Conservation (phyloP, 305 asterid genomes). For the Plantago lanceolata region DNA sequence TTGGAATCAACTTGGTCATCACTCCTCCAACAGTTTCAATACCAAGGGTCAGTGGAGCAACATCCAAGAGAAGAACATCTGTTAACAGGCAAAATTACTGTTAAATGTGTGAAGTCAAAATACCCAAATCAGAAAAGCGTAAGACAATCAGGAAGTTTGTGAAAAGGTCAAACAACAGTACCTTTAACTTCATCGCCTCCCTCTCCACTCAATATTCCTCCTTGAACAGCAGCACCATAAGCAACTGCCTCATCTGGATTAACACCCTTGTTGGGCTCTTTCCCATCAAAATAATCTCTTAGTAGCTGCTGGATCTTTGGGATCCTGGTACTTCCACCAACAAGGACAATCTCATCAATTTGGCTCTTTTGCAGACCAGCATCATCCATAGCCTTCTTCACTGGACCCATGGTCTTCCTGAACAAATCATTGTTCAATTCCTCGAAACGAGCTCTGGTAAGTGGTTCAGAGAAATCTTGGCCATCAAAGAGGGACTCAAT, state of each 20-base stretch:
- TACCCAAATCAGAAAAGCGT: background rate
- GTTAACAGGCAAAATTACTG: background rate
- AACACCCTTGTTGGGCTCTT: constrained; percentile 53
- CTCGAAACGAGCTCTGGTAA: constrained; percentile 57
- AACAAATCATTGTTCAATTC: constrained; percentile 57
- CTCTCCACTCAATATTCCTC: constrained; percentile 52
- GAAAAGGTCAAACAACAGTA: constrained; percentile 2
- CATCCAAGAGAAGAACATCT: constrained; percentile 57
- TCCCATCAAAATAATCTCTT: constrained; percentile 52
- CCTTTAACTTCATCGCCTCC: constrained; percentile 59
- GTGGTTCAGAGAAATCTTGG: constrained; percentile 51
- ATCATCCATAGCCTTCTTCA: constrained; percentile 59
- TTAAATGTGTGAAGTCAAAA: background rate
- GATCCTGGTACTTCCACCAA: constrained; percentile 63
- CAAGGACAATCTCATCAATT: constrained; percentile 57
- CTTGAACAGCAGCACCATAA: constrained; percentile 59
- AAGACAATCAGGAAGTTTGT: background rate
- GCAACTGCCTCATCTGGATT: constrained; percentile 70
- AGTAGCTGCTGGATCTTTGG: constrained; percentile 56
- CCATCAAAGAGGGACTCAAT: constrained; percentile 58
- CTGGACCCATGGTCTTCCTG: constrained; percentile 57
- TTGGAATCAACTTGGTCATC: constrained; percentile 61
- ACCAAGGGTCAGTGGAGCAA: constrained; percentile 50
- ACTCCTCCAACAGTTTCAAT: constrained; percentile 60
- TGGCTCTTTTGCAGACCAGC: constrained; percentile 50